Conservation (phyloP, 2,329 filamentous ascomycete genomes). For the Botrytis sinoallii region DNA sequence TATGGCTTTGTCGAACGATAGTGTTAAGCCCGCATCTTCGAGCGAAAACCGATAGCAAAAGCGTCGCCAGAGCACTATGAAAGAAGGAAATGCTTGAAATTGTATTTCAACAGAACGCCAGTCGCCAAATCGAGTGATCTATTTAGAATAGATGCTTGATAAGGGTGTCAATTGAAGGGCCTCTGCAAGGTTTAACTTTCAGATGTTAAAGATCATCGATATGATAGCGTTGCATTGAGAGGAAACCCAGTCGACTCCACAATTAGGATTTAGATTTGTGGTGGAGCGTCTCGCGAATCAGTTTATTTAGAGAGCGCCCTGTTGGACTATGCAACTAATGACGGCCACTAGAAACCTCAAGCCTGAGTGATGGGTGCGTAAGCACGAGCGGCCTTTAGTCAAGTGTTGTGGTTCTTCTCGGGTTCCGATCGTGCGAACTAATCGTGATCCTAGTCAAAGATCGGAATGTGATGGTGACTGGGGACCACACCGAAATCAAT, state of each 20-base stretch:
- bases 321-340: background rate
- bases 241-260: background rate
- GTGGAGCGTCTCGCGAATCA: background rate
- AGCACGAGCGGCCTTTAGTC: background rate
- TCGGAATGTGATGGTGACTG: background rate
- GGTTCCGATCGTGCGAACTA: background rate
- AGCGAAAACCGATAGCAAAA: background rate
- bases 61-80: background rate
- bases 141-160: background rate
- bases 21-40: background rate
- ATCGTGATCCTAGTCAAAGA: background rate
- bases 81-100: background rate
- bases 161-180: background rate
- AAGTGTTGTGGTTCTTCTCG: background rate
- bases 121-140: background rate
- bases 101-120: background rate
- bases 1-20: background rate
- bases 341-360: conserved; percentile 1
- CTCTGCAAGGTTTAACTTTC: background rate
- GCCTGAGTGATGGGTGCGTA: background rate
- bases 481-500: background rate
- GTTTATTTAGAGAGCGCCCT: background rate
- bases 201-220: background rate
- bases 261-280: background rate
- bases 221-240: background rate